Evolutionary conservation across 805 yeast genomes (phyloP).

Genomic region (Starmera amethionina): DNA sequence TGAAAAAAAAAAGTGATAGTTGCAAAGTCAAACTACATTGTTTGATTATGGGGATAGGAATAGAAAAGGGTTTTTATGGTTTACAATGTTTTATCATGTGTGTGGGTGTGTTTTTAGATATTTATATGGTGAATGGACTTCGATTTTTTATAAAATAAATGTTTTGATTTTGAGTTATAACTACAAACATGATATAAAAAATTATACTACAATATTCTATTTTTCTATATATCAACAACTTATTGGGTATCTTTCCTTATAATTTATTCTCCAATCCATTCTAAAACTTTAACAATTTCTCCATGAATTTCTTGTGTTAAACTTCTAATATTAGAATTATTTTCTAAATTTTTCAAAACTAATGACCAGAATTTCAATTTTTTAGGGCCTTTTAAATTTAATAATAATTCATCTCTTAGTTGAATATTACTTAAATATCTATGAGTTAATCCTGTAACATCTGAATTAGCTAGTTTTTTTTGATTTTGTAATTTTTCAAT

Average conservation of each 20-base stretch:
- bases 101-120: too few species aligned
- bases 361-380: constrained; percentile 47
- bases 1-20: too few species aligned
- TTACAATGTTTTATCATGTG: too few species aligned
- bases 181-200: too few species aligned
- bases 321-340: constrained; percentile 53
- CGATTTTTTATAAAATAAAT: too few species aligned
- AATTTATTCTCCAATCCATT: constrained; percentile 50
- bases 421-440: constrained; percentile 60
- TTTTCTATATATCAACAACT: neutral
- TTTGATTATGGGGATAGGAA: too few species aligned
- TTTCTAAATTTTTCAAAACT: constrained; percentile 48
- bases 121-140: too few species aligned
- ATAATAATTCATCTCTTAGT: constrained; percentile 53
- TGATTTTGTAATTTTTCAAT: constrained; percentile 41
- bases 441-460: constrained; percentile 25
- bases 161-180: too few species aligned
- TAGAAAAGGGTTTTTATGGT: too few species aligned
- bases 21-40: too few species aligned
- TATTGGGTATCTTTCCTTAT: neutral
- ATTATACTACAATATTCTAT: neutral
- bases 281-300: constrained; percentile 81
- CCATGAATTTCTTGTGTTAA: constrained; percentile 70
- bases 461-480: constrained; percentile 23
- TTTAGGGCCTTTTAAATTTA: constrained; percentile 17